Evolutionary conservation across 108 stramenopile species (phyloP).

Genomic region (Cyclotella kingstonii): DNA sequence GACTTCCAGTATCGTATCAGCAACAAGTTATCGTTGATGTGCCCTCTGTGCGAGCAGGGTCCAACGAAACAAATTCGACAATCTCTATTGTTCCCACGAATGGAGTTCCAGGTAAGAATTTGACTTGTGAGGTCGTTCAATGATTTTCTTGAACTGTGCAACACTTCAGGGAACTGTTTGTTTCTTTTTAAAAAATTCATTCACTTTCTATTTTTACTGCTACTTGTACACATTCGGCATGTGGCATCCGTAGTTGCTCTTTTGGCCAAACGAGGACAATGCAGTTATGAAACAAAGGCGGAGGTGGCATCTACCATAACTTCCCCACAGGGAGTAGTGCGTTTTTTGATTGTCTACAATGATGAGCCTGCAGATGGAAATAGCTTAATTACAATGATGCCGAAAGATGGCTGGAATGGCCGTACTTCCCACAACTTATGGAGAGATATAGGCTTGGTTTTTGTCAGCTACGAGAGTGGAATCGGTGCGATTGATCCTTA

Average conservation of each 20-base stretch:
- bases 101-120: constrained; percentile 27
- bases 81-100: constrained; percentile 26
- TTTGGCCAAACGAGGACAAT: constrained; percentile 42
- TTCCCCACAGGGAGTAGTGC: constrained; percentile 27
- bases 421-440: constrained; percentile 5
- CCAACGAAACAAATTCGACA: background rate
- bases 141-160: background rate
- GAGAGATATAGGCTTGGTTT: constrained; percentile 33
- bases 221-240: background rate
- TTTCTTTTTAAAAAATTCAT: background rate
- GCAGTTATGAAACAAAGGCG: constrained; percentile 49
- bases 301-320: constrained; percentile 18
- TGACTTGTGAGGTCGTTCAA: background rate
- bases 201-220: background rate
- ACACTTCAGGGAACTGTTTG: too few relatives aligned
- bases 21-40: background rate
- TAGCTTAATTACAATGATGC: constrained; percentile 34
- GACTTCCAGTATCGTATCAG: background rate
- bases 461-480: constrained; percentile 35
- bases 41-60: background rate
- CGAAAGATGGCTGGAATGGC: constrained; percentile 9
- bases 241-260: constrained; percentile 39
- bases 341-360: constrained; percentile 44
- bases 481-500: constrained; percentile 15
- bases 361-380: constrained; percentile 15